These are phyloP conservation scores for Lunasporangiospora selenospora DNA, from an alignment of 192 early-diverging fungal species.

Conservation along the genomic window DNA sequence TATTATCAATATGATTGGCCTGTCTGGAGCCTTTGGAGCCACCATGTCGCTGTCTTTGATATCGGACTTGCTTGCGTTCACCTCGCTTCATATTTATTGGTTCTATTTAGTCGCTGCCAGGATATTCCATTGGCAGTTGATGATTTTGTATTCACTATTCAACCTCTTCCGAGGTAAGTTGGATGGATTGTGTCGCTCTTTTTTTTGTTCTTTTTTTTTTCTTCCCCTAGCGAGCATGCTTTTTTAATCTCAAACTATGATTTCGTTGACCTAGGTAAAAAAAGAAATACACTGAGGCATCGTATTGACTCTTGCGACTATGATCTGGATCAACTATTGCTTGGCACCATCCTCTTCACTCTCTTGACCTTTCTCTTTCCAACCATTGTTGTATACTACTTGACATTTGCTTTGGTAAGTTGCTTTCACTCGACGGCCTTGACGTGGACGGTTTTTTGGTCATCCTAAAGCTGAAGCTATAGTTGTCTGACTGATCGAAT, in stretches of 20 bases:
- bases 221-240: not conserved
- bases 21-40: slow-evolving; percentile 81
- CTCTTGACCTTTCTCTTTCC: slow-evolving; percentile 95
- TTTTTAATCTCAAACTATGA: not conserved
- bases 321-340: slow-evolving; percentile 91
- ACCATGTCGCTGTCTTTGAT: slow-evolving; percentile 85
- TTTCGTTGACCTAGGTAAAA: slow-evolving; percentile 62
- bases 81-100: slow-evolving; percentile 92
- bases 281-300: slow-evolving; percentile 85
- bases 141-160: slow-evolving; percentile 84
- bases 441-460: not conserved
- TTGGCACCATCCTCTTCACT: slow-evolving; percentile 95
- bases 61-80: slow-evolving; percentile 83
- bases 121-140: slow-evolving; percentile 94
- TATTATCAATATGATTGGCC: slow-evolving; percentile 74
- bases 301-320: slow-evolving; percentile 95
- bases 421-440: not conserved
- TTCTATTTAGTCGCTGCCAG: slow-evolving; percentile 95
- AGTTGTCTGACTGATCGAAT: not conserved
- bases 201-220: not conserved
- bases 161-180: slow-evolving; percentile 87
- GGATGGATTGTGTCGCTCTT: not conserved
- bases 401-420: slow-evolving; percentile 84
- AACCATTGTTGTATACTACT: slow-evolving; percentile 92
- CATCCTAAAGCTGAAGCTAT: not conserved